Base-by-base conservation (phyloP, 2,329 filamentous ascomycete genomes). In the Alternaria sp. region DNA sequence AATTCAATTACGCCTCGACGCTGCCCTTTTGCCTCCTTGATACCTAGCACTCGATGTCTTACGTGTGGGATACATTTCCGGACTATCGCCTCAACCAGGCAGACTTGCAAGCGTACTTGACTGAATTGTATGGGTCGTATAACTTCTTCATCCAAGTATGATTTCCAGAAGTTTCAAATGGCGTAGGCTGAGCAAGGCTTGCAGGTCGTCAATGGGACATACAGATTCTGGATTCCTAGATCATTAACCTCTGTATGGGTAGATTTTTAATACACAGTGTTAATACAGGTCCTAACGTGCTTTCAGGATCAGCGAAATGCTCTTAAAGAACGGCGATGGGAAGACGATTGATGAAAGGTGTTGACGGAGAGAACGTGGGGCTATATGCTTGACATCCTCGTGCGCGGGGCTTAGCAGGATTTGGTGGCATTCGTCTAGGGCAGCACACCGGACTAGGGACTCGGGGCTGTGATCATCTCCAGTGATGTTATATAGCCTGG, bases 71-170 rank as follows among this genome's bases (percentile, higher is more conserved):
- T 12, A 61, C 45, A 6, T 66, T 60, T 25, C 54, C 60, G 5
- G 62, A 59, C 5, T 66, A 68, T 28, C 52, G 59, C 6, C 41
- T 68, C 12, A 36, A 20, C 0, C 55, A 59, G 25, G 52, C 18
- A 8, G 54, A 57, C 20, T 48, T 70, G 18, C 55, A 67, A 41
- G 30, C 34, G 5, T 67, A 57, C 45, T 54, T 70, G 5, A 30
- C 7, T 1, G 14, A 51, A 16, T 36, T 40, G 12, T 66, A 65
- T 40, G 64, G 64, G 18, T 10, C 32, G 10, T 61, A 48, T 8
- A 40, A 69, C 1, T 69, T 70, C 22, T 53, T 56, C 36, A 59
- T 67, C 7, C 28, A 34, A 6, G 66, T 67, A 46, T 5, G 43
- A 45, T 4, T n/a, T 45, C 12, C 7, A 10, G 43, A 3, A 45